Conservation (phyloP, 257 asterid species). For the Rhazya stricta region DNA sequence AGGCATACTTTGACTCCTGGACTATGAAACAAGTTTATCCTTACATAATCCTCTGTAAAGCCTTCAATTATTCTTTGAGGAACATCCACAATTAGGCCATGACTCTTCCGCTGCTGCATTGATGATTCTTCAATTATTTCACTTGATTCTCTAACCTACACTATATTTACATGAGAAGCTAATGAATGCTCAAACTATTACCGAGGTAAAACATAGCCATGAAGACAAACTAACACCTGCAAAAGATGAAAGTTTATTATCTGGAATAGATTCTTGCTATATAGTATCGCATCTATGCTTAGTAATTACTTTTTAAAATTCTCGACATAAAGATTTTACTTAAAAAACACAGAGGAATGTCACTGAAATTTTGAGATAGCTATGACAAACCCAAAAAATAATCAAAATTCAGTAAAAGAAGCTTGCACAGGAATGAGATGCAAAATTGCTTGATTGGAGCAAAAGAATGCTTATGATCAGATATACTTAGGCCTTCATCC, state of each 20-base stretch:
- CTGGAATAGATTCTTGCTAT: background rate
- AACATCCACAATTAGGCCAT: slow-evolving; percentile 31
- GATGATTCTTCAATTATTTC: slow-evolving; percentile 68
- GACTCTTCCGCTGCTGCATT: slow-evolving; percentile 22
- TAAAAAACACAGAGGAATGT: background rate
- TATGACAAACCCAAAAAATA: slow-evolving; percentile 7
- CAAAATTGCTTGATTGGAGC: too few species aligned
- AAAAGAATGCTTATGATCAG: too few species aligned
- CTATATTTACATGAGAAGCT: background rate
- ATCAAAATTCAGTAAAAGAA: background rate
- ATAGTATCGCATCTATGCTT: background rate
- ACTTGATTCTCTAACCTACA: slow-evolving; percentile 63
- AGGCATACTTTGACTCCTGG: too few species aligned
- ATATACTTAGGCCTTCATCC: too few species aligned
- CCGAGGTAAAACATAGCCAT: background rate
- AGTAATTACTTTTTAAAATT: background rate
- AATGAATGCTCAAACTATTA: background rate
- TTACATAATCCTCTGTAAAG: slow-evolving; percentile 43
- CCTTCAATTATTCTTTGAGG: slow-evolving; percentile 35
- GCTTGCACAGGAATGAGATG: too few species aligned
- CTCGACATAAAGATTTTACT: background rate
- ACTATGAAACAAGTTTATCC: too few species aligned
- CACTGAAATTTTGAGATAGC: slow-evolving; percentile 6
- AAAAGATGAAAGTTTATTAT: background rate
- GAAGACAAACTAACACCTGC: background rate